Percentiles rank a stretch among this genome's conserved stretches.
Conservation (phyloP, 805 yeast species). For the Candida maesae region DNA sequence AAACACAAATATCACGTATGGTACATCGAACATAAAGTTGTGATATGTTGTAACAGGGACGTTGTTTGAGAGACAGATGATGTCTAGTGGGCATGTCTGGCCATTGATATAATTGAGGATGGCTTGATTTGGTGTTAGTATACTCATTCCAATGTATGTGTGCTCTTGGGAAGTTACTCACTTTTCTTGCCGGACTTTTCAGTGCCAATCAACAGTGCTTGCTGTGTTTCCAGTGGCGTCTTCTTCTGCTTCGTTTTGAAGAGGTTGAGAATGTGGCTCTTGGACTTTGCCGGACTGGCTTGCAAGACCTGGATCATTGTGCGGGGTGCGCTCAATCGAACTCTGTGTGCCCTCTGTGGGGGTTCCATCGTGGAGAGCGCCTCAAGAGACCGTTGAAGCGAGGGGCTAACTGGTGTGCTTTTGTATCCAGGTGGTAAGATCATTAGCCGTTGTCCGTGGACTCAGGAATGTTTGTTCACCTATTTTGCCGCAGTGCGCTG, state of each 20-base stretch:
- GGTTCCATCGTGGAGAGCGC: not conserved
- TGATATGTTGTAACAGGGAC: constrained; percentile 18
- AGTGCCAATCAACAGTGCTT: constrained; percentile 20
- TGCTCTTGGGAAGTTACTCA: constrained; percentile 3
- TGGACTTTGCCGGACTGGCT: constrained; percentile 16
- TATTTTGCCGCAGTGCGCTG: too few relatives aligned
- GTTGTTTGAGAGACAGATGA: constrained; percentile 19
- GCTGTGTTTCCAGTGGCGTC: not conserved
- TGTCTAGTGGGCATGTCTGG: constrained; percentile 15
- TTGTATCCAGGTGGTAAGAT: too few relatives aligned
- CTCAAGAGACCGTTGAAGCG: too few relatives aligned
- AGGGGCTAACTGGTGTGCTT: too few relatives aligned
- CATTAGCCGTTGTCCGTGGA: too few relatives aligned
- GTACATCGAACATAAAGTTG: constrained; percentile 20
- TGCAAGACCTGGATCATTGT: constrained; percentile 21
- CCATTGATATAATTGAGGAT: constrained; percentile 14
- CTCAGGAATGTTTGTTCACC: too few relatives aligned
- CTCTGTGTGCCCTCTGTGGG: too few relatives aligned
- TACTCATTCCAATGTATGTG: not conserved
- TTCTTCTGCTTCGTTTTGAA: constrained; percentile 4
- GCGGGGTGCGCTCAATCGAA: not conserved
- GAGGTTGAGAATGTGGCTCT: constrained; percentile 6
- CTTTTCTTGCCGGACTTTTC: constrained; percentile 19
- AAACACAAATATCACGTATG: constrained; percentile 18
- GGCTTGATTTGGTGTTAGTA: constrained; percentile 4